These are phyloP conservation scores for Monosporozyma siamensis DNA, from an alignment of 805 yeast species.

Conservation along the genomic window DNA sequence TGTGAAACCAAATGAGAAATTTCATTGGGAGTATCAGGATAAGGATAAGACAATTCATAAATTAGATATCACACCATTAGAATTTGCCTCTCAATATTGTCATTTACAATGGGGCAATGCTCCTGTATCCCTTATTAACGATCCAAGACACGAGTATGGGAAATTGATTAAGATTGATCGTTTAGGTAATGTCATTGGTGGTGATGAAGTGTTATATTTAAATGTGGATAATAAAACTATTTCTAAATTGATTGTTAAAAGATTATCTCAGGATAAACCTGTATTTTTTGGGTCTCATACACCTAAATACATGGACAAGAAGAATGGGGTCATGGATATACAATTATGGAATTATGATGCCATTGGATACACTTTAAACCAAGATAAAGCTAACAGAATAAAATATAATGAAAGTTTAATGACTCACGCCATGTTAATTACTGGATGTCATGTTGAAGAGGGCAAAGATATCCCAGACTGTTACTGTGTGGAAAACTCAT, in stretches of 20 bases:
- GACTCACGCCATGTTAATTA: constrained; percentile 88
- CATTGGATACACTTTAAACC: constrained; percentile 44
- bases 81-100: constrained; percentile 50
- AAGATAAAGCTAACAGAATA: constrained; percentile 59
- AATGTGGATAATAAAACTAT: constrained; percentile 54
- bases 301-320: constrained; percentile 61
- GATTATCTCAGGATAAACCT: constrained; percentile 64
- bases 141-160: constrained; percentile 67
- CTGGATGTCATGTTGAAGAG: constrained; percentile 69
- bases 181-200: constrained; percentile 63
- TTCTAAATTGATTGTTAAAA: constrained; percentile 52
- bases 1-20: constrained; percentile 49
- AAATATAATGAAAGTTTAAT: constrained; percentile 61
- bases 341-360: constrained; percentile 58
- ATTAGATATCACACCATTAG: constrained; percentile 50
- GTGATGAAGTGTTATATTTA: constrained; percentile 61
- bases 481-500: constrained; percentile 69
- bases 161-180: constrained; percentile 61
- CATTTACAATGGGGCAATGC: constrained; percentile 34
- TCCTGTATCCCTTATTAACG: constrained; percentile 63
- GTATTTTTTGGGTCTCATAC: constrained; percentile 87
- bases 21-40: constrained; percentile 68
- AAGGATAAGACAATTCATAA: constrained; percentile 49
- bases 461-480: constrained; percentile 46
- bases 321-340: constrained; percentile 63